Evolutionary conservation across 2,329 filamentous ascomycete genomes (phyloP).

Genomic region (Cercospora sp.): DNA sequence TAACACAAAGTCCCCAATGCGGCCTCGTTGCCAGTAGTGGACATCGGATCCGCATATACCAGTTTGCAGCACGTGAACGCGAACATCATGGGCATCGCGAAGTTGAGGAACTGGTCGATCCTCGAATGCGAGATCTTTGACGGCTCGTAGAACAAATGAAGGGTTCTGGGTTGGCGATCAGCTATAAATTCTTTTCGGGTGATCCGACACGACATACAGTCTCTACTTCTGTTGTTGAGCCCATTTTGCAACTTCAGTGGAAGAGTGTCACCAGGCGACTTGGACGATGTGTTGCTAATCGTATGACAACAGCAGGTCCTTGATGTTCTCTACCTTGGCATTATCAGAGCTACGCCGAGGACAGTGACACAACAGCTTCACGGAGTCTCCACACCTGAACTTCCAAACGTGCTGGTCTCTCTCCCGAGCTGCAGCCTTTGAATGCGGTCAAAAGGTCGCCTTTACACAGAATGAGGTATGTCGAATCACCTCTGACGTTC

Average conservation of each 20-base stretch:
- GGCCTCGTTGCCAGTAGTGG: slow-evolving; percentile 48
- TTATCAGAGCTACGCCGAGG: neutral
- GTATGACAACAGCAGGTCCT: neutral
- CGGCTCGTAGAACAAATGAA: slow-evolving; percentile 77
- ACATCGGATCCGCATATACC: slow-evolving; percentile 80
- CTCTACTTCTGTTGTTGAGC: slow-evolving; percentile 1
- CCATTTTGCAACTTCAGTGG: neutral
- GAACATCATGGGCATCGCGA: slow-evolving; percentile 65
- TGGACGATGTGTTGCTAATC: neutral
- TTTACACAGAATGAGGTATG: neutral
- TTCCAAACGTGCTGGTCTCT: neutral
- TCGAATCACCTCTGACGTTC: neutral
- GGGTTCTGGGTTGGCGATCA: slow-evolving; percentile 60
- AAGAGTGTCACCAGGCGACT: neutral
- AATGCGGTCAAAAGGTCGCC: neutral
- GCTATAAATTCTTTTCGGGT: neutral
- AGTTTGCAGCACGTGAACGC: slow-evolving; percentile 77
- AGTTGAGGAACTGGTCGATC: slow-evolving; percentile 72
- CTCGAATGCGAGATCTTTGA: slow-evolving; percentile 69
- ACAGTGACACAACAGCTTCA: neutral
- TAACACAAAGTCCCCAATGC: slow-evolving; percentile 51
- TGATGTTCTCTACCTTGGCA: neutral
- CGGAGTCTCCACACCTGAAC: neutral
- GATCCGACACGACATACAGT: neutral
- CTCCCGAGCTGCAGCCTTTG: neutral